Evolutionary conservation across 192 early-diverging fungal species (phyloP), one percentile per base, ranked within the genome.

Genomic region (Coemansia sp.): DNA sequence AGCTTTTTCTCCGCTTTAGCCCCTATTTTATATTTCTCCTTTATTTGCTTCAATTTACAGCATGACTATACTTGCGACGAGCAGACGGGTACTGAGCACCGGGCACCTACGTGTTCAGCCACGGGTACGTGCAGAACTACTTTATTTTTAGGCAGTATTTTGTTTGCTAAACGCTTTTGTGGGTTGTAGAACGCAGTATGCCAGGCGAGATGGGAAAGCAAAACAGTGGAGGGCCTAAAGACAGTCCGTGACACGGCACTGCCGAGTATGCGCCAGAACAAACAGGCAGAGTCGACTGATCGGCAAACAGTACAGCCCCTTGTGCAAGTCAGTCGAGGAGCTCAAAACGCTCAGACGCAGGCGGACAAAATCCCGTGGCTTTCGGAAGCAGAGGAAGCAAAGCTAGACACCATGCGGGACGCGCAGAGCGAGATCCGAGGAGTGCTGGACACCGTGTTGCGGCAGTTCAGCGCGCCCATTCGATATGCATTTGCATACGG

Each of bases 401-500:
- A 62, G 50, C 62, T 80, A 57, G 71, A 69, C 22, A 43, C 57
- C 0, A 74, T 74, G 77, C 68, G 68, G 41, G 56, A 19, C 13
- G 45, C 51, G 18, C 57, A 74, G 50, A 43, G 45, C 35, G 52
- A 75, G n/a, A 65, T 65, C 22, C 68, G 68, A 14, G 56, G 27
- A 19, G 56, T 43, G 27, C 49, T 81, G 48, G 57, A 57, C 11
- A 47, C 26, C 2, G 66, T 81, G 32, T 53, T 81, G 45, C 61
- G 51, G 32, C 59, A 65, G 53, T 75, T 81, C 49, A 45, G 37
- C 1, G 78, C 74, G 18, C 78, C 78, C 1, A 69, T 81, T 39
- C 65, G 73, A 8, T 81, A 90, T 76, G 93, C 95, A 2, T 88
- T 96, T 78, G 95, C 93, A 4, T 99, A 99, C 71, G 97, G 97